These are phyloP conservation scores for Cymbidium sinense DNA, from an alignment of 106 monocot genomes.

Conservation along the genomic window DNA sequence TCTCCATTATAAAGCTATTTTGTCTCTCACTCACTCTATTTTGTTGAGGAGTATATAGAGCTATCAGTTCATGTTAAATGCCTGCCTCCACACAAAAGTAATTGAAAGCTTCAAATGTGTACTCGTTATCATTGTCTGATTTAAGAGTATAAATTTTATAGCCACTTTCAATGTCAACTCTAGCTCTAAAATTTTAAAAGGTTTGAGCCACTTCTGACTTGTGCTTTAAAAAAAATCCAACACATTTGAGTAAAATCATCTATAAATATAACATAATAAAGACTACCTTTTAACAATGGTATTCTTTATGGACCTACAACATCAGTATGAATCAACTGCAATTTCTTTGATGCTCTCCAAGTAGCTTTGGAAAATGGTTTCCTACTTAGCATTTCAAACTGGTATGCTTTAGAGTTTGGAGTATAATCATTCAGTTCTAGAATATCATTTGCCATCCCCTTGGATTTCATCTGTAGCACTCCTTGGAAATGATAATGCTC, in stretches of 20 bases:
- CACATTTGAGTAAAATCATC: conserved; percentile 1
- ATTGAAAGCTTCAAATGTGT: too few relatives aligned
- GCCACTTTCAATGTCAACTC: too few relatives aligned
- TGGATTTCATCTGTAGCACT: background rate
- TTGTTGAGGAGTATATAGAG: too few relatives aligned
- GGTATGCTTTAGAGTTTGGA: background rate
- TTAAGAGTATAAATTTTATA: too few relatives aligned
- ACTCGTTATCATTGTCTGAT: too few relatives aligned
- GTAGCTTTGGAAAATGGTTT: background rate
- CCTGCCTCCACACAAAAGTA: too few relatives aligned
- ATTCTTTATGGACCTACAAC: background rate
- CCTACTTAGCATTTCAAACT: background rate
- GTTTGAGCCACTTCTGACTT: too few relatives aligned
- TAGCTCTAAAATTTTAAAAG: too few relatives aligned
- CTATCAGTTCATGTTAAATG: too few relatives aligned
- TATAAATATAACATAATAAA: background rate
- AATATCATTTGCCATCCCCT: background rate
- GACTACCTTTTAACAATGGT: background rate
- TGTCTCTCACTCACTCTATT: too few relatives aligned
- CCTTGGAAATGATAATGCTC: background rate
- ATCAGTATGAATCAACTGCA: background rate
- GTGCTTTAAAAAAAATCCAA: conserved; percentile 9
- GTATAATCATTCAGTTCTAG: background rate
- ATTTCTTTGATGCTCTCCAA: background rate
- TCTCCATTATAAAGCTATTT: too few relatives aligned